A percentile compares a stretch with the other conserved stretches of the same genome.
Conservation (phyloP, 805 yeast species). For the Wickerhamomyces tratensis region DNA sequence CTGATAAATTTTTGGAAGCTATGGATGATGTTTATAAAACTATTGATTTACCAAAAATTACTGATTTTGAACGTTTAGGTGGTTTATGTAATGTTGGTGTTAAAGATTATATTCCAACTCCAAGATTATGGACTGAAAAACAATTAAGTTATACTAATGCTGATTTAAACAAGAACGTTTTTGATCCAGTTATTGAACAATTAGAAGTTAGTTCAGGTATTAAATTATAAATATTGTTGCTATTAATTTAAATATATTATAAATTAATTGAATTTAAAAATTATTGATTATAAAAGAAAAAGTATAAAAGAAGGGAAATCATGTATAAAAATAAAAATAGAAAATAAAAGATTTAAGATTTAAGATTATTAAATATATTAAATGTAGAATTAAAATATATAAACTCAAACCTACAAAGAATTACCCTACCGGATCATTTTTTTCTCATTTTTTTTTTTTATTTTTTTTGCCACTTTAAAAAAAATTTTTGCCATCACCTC, state of each 20-base stretch:
- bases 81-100: conserved; percentile 91
- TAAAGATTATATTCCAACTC: conserved; percentile 30
- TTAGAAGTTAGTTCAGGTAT: conserved; percentile 66
- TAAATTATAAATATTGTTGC: conserved; percentile 7
- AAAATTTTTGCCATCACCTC: neutral
- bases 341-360: no score
- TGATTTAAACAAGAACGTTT: conserved; percentile 59
- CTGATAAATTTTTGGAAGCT: conserved; percentile 69
- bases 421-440: no score
- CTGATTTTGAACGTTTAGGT: conserved; percentile 71
- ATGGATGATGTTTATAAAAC: conserved; percentile 74
- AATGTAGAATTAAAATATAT: no score
- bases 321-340: no score
- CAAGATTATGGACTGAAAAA: conserved; percentile 82
- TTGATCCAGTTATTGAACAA: conserved; percentile 51
- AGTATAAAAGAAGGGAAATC: no score
- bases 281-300: no score
- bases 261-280: no score
- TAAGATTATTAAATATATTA: no score
- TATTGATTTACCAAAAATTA: conserved; percentile 61
- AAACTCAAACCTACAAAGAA: no score
- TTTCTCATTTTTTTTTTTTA: no score
- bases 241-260: no score
- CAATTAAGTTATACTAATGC: conserved; percentile 56
- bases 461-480: no score